Evolutionary conservation across 1,139 yeast species (phyloP).

Genomic region (Geotrichum macrosporum): DNA sequence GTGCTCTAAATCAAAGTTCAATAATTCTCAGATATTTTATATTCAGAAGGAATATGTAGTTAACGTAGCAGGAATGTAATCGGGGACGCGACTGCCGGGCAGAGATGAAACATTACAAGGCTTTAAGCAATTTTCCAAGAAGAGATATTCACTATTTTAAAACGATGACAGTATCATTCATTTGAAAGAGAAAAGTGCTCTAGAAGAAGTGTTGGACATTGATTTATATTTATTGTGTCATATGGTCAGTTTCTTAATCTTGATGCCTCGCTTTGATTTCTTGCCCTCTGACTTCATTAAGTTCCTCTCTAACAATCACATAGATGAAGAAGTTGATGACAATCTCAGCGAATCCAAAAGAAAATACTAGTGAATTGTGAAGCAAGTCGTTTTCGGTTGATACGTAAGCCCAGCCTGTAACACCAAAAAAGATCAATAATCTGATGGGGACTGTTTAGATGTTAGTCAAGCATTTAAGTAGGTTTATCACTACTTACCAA

Average conservation of each 20-base stretch:
- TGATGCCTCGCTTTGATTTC: constrained; percentile 16
- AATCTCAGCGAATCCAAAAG: constrained; percentile 48
- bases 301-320: constrained; percentile 37
- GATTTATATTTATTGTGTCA: too few species aligned
- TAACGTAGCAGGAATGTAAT: constrained; percentile 97
- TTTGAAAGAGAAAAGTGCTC: too few species aligned
- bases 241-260: too few species aligned
- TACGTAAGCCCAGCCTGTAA: constrained; percentile 45
- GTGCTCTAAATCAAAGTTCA: constrained; percentile 58
- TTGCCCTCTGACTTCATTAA: constrained; percentile 32
- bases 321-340: constrained; percentile 35
- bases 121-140: too few species aligned
- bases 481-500: too few species aligned
- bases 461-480: too few species aligned
- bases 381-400: constrained; percentile 32
- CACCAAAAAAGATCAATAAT: constrained; percentile 50
- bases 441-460: constrained; percentile 72
- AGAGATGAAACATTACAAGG: constrained; percentile 86
- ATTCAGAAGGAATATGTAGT: constrained; percentile 67
- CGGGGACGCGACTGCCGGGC: constrained; percentile 98
- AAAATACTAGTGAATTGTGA: constrained; percentile 50
- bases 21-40: constrained; percentile 76
- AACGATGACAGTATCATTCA: too few species aligned
- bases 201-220: too few species aligned
- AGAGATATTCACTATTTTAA: too few species aligned